A percentile compares a stretch with the other conserved stretches of the same genome.
Evolutionary conservation across 202 grass and related monocot species (phyloP).

Genomic region (Dendrocalamus latiflorus): DNA sequence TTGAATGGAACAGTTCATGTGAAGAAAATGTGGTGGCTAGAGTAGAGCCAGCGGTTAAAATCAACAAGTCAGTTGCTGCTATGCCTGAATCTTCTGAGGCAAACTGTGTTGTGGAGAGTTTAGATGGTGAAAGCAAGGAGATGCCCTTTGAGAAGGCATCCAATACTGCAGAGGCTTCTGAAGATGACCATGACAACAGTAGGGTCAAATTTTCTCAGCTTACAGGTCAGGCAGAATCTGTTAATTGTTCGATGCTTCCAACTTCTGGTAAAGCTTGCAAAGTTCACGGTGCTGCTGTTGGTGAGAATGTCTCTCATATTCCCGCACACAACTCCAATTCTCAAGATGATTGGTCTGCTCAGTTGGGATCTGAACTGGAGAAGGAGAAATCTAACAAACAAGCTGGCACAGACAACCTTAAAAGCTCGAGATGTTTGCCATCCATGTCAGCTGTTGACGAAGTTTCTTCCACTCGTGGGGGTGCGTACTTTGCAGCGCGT

Average conservation of each 20-base stretch:
- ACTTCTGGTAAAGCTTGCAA: conserved; percentile 12
- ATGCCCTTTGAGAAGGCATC: conserved; percentile 15
- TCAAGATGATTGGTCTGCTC: conserved; percentile 9
- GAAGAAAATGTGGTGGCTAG: conserved; percentile 19
- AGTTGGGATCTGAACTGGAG: conserved; percentile 15
- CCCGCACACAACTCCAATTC: neutral
- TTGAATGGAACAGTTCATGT: neutral
- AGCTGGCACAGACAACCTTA: conserved; percentile 8
- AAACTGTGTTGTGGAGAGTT: neutral
- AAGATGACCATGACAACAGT: neutral
- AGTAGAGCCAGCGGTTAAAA: conserved; percentile 7
- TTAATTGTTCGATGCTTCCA: conserved; percentile 18
- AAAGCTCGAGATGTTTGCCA: conserved; percentile 19
- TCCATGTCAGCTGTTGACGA: conserved; percentile 36
- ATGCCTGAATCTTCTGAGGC: conserved; percentile 8
- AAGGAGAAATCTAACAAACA: conserved; percentile 18
- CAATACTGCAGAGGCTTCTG: neutral
- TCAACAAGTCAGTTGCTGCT: neutral
- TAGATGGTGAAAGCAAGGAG: conserved; percentile 8
- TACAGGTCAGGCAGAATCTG: conserved; percentile 17
- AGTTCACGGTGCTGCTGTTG: conserved; percentile 9
- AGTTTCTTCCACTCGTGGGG: conserved; percentile 14
- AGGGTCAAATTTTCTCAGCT: neutral
- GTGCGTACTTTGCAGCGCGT: neutral
- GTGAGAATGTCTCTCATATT: neutral